Evolutionary conservation across 176 grass and related monocot genomes (phyloP), one percentile per base, ranked within the genome.

Genomic region (Avena insularis): DNA sequence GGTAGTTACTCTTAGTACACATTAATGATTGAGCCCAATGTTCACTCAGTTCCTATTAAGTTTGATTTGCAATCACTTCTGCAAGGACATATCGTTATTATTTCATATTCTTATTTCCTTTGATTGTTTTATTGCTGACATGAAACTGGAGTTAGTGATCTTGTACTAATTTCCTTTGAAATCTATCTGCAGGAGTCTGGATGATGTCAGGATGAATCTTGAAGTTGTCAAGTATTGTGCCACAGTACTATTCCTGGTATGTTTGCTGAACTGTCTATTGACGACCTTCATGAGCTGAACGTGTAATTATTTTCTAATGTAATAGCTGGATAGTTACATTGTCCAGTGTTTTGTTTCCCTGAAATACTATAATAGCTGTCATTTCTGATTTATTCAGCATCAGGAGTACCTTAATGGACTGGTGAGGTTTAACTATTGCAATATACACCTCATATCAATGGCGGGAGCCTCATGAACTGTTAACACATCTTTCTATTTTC

Each of bases 171-270:
- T 82, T 81, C 12, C 31, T 72, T n/a, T 72, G 23, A 4, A 56
- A 72, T 90, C 81, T 82, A 59, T 35, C 29, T 51, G 57, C 83
- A 99, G 97, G 90, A 99, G 97, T 84, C 87, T 99, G 71, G 97
- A 99, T 93, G 94, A 99, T 94, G 92, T 96, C 69, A 93, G 87
- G 40, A 96, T 99, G 97, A 99, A 99, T 85, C 82, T 99, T 71
- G 92, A 94, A 83, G 97, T 99, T 91, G 77, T 99, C 60, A 99
- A 99, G 79, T 88, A 89, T 73, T 99, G 94, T 89, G 92, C 97
- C 59, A 92, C 94, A 70, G 87, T 99, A 8, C 62, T 99, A n/a
- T 99, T 99, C 86, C 84, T 99, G 88, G 97, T 99, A 90, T 84
- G 87, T 77, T 86, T 85, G 23, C 35, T 56, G 74, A 49, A 45